Percentiles rank a stretch among this genome's conserved stretches.
phyloP scores from a whole-genome alignment of 768 basidiomycete species.

The Suillus spraguei region DNA sequence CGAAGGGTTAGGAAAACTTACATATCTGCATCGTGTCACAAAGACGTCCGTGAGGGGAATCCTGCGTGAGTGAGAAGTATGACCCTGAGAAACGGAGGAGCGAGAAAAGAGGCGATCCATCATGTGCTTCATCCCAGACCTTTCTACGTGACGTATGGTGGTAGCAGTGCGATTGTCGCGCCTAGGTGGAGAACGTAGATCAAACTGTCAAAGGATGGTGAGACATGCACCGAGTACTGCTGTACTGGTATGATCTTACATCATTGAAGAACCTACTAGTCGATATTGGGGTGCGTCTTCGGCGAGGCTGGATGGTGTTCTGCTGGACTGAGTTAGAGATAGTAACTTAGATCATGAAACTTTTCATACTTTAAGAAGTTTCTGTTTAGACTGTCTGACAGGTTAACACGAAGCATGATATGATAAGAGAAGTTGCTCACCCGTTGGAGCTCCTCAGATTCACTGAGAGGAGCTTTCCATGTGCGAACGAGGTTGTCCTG shows the following conservation, averaged over 20 bases:
- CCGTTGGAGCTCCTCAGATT: neutral
- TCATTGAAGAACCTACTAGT: neutral
- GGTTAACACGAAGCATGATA: neutral
- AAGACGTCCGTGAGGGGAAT: neutral
- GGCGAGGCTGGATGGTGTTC: neutral
- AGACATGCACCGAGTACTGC: neutral
- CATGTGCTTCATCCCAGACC: neutral
- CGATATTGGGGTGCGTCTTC: neutral
- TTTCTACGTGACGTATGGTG: neutral
- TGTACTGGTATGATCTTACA: neutral
- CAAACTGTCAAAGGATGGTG: neutral
- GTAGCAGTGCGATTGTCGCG: neutral
- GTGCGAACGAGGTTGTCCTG: neutral
- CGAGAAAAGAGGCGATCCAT: neutral
- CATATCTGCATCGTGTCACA: neutral
- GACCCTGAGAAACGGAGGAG: neutral
- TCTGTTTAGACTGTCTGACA: neutral
- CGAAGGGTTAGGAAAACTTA: neutral
- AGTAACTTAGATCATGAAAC: neutral
- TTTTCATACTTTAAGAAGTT: neutral
- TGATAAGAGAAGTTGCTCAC: neutral
- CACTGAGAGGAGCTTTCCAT: neutral
- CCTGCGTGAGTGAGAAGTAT: neutral
- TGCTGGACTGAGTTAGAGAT: neutral
- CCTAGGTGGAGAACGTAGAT: too few species aligned